phyloP scores from a whole-genome alignment of 352 stramenopile species.

The Globisporangium carolinianum region DNA sequence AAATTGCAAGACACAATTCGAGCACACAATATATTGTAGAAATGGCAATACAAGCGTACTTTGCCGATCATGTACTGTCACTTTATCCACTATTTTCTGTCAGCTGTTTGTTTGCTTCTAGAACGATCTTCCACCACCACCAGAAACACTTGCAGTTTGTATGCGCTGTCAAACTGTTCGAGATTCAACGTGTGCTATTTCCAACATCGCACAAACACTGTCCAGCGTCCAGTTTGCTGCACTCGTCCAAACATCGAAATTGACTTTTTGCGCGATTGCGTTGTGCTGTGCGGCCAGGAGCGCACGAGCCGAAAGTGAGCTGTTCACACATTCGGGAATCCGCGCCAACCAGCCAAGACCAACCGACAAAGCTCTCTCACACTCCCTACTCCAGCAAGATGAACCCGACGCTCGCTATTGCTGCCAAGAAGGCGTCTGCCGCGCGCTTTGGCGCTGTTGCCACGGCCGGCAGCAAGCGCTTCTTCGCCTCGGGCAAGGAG shows the following conservation, averaged over 20 bases:
- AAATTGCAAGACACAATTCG: too few relatives aligned
- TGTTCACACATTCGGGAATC: constrained; percentile 11
- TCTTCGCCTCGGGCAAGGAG: constrained; percentile 93
- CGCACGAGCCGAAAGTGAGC: neutral
- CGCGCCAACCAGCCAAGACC: constrained; percentile 10
- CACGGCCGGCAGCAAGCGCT: constrained; percentile 36
- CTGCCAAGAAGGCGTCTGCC: constrained; percentile 55
- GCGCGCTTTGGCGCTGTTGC: constrained; percentile 17
- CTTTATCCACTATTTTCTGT: too few relatives aligned
- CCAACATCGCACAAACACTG: neutral
- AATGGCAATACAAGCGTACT: too few relatives aligned
- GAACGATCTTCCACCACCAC: neutral
- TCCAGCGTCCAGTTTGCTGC: neutral
- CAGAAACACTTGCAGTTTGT: neutral
- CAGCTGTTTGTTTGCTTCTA: neutral
- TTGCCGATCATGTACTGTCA: too few relatives aligned
- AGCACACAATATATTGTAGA: too few relatives aligned
- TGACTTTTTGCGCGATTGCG: neutral
- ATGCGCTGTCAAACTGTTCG: neutral
- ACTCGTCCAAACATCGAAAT: neutral
- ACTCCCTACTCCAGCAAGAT: constrained; percentile 22
- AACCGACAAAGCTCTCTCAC: neutral
- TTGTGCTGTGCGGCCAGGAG: neutral
- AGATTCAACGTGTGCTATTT: too few relatives aligned
- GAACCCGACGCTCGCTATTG: constrained; percentile 62